phyloP scores from a whole-genome alignment of 345 rosid genomes.

The Gossypium raimondii region DNA sequence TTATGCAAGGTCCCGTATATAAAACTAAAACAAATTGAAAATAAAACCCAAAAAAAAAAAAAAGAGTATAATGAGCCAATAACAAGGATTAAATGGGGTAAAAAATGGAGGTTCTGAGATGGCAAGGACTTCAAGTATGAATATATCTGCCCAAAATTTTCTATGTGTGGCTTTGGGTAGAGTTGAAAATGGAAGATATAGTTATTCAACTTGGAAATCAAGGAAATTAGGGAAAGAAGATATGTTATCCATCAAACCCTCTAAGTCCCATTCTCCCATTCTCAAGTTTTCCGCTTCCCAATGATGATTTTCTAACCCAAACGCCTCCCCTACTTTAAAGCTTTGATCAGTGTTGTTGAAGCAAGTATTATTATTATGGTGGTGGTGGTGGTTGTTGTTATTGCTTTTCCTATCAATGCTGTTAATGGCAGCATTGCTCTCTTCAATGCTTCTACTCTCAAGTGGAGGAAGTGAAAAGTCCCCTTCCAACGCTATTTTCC shows the following conservation, averaged over 20 bases:
- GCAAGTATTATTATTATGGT: slow-evolving; percentile 36
- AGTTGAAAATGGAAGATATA: slow-evolving; percentile 16
- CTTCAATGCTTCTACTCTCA: slow-evolving; percentile 31
- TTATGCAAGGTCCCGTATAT: too few relatives aligned
- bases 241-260: slow-evolving; percentile 65
- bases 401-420: slow-evolving; percentile 38
- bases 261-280: slow-evolving; percentile 90
- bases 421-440: slow-evolving; percentile 22
- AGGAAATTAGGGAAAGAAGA: slow-evolving; percentile 64
- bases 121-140: too few relatives aligned
- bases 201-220: slow-evolving; percentile 70
- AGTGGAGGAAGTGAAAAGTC: slow-evolving; percentile 54
- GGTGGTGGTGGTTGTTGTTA: slow-evolving; percentile 25
- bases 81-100: too few relatives aligned
- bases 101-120: too few relatives aligned
- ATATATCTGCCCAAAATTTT: too few relatives aligned
- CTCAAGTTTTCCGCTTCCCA: slow-evolving; percentile 68
- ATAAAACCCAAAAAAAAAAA: too few relatives aligned
- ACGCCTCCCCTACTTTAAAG: slow-evolving; percentile 46
- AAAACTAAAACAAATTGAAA: too few relatives aligned
- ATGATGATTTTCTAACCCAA: slow-evolving; percentile 51
- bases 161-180: slow-evolving; percentile 9
- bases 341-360: slow-evolving; percentile 38
- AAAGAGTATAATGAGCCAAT: too few relatives aligned
- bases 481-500: slow-evolving; percentile 31